Percentiles rank a stretch among this genome's conserved stretches.
These are phyloP conservation scores for Arabidopsis suecica DNA, from an alignment of 345 rosid genomes.

Conservation along the genomic window DNA sequence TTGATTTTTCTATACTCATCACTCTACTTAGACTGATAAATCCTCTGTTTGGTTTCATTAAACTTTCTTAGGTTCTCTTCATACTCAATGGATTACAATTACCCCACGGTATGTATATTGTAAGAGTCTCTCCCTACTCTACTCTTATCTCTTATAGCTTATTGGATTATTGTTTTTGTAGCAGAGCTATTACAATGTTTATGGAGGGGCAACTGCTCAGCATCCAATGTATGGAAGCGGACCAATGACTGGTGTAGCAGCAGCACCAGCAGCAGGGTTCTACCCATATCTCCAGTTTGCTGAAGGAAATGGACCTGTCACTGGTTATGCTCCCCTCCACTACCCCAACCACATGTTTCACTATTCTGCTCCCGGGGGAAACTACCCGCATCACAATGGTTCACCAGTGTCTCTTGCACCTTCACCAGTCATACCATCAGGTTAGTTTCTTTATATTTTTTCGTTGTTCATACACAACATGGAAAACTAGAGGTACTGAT, in stretches of 20 bases:
- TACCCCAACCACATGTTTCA: constrained; percentile 80
- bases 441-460: constrained; percentile 45
- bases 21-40: constrained; percentile 17
- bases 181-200: constrained; percentile 85
- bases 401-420: constrained; percentile 85
- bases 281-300: constrained; percentile 88
- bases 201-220: constrained; percentile 83
- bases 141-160: neutral
- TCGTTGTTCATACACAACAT: neutral
- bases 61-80: constrained; percentile 73
- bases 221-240: constrained; percentile 79
- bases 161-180: neutral
- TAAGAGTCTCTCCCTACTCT: neutral
- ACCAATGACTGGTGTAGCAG: constrained; percentile 63
- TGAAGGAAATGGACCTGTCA: constrained; percentile 68
- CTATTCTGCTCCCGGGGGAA: constrained; percentile 65
- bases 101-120: constrained; percentile 73
- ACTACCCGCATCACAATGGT: constrained; percentile 74
- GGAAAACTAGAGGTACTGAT: constrained; percentile 52
- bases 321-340: constrained; percentile 69
- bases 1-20: neutral
- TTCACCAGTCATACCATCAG: constrained; percentile 80
- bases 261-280: constrained; percentile 55
- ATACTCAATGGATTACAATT: constrained; percentile 86
- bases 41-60: constrained; percentile 27